Evolutionary conservation across 129 eudicot genomes (phyloP), one percentile per base, ranked within the genome.

Genomic region (Chrysanthemum makinoi): DNA sequence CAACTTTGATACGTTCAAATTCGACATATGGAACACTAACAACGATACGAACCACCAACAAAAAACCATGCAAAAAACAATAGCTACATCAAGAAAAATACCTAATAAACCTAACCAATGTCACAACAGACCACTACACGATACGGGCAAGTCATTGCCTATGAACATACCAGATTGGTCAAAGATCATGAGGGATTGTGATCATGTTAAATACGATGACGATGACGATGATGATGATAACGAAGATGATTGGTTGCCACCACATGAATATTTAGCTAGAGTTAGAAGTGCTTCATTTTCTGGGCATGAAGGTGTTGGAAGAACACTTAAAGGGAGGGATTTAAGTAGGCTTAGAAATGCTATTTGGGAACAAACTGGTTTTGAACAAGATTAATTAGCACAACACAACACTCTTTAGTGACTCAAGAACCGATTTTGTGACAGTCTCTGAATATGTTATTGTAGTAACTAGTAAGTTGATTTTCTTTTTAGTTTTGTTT

Each of bases 211-310:
- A 5, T 11, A 8, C 4, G 73, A 63, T 2, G 63, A 51, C 17
- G 79, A 20, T 5, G 20, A 20, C 20, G 11, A 53, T 47, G 68
- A 11, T 11, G 75, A 39, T 18, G 79, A 70, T 2, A 78, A 46
- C 5, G 84, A 83, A 24, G 78, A 33, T 22, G 68, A 72, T 12
- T 62, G 84, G 80, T 2, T 89, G 52, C 96, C 96, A 20, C 96
- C 96, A 61, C 96, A 89, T 68, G 96, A 86, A 74, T 86, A 86
- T 77, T 55, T 89, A 46, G 89, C 89, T n/a, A 79, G 85, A 71
- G 80, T 71, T 0, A 71, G 91, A 47, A 86, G 33, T 16, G 85
- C 96, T 43, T 83, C 96, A 1, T 68, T 74, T 30, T 74, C 72
- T 3, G 72, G 64, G 2, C 78, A 74, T 64, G 72, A 74, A 74